Percentiles rank a stretch among this genome's conserved stretches.
Conservation (phyloP, 176 grass and related monocot species). For the Oryza glumipatula region DNA sequence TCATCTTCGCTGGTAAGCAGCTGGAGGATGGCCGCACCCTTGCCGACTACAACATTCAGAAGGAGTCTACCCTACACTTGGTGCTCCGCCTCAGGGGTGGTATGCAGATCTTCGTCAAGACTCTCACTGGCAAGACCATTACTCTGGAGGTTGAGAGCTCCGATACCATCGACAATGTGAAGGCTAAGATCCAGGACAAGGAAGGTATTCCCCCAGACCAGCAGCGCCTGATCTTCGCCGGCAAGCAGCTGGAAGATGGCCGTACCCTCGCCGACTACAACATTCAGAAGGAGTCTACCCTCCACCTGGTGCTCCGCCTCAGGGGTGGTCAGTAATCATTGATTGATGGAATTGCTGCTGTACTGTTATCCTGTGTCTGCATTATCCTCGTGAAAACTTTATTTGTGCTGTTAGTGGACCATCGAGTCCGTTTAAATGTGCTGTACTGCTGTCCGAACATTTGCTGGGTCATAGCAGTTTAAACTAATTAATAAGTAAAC, state of each 20-base stretch:
- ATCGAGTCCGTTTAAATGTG: too few species aligned
- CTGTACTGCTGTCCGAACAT: too few species aligned
- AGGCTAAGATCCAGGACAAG: neutral
- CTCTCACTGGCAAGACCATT: neutral
- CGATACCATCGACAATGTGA: neutral
- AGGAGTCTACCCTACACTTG: neutral
- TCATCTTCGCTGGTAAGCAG: slow-evolving; percentile 70
- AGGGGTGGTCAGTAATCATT: slow-evolving; percentile 3
- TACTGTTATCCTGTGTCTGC: too few species aligned
- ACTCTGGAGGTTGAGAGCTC: neutral
- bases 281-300: neutral
- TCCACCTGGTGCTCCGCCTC: slow-evolving; percentile 16
- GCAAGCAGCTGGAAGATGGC: neutral
- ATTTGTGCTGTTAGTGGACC: too few species aligned
- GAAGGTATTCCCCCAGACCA: neutral
- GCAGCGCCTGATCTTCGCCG: neutral
- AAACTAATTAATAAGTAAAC: too few species aligned
- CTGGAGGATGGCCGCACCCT: slow-evolving; percentile 50
- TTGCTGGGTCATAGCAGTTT: too few species aligned
- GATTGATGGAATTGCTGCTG: too few species aligned
- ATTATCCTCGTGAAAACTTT: too few species aligned
- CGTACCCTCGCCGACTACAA: neutral
- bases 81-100: neutral
- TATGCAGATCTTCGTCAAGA: neutral
- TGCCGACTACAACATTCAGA: neutral